Evolutionary conservation across 306 rosid species (phyloP), one percentile per base, ranked within the genome.

Genomic region (Prunus mongolica): DNA sequence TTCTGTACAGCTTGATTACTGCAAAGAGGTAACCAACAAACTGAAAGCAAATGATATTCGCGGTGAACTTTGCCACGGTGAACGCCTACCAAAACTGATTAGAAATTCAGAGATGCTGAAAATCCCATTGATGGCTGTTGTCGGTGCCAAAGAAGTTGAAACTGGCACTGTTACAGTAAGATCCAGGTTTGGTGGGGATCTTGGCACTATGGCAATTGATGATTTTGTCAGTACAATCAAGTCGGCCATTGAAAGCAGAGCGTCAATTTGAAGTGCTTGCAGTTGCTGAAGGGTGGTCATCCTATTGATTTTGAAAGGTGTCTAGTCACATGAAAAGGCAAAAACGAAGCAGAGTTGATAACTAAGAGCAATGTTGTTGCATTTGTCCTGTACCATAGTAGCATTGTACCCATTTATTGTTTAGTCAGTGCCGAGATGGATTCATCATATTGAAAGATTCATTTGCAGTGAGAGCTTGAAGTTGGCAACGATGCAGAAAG

Each of bases 71-170:
- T 88, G 88, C 81, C 93, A 89, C 7, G 97, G 99, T 0, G 99
- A 95, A 78, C 97, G 96, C 22, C 84, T 95, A 68, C 97, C 99
- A 0, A 95, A 92, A 76, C 97, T 95, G 74, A 92, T 95, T 65
- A 95, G 99, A 81, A 95, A 95, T 76, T 89, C 97, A 51, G 99
- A 95, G 86, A 92, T 88, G 74, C 97, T 89, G 86, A 92, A 82
- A 80, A 83, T 92, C 71, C 99, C 99, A 25, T 80, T 95, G 60
- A 95, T 95, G 99, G 99, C 92, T 38, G 99, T 95, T 80, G 97
- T 91, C 12, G 99, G 99, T 2, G 44, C 92, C 52, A 90, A 92
- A 88, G 99, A 95, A 86, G 87, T 89, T 41, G 99, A 95, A 82
- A 86, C 87, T 12, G 58, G 82, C 27, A 83, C 93, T 8, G 89